Evolutionary conservation across 2,329 filamentous ascomycete genomes (phyloP).

Genomic region (Aspergillus ustus): DNA sequence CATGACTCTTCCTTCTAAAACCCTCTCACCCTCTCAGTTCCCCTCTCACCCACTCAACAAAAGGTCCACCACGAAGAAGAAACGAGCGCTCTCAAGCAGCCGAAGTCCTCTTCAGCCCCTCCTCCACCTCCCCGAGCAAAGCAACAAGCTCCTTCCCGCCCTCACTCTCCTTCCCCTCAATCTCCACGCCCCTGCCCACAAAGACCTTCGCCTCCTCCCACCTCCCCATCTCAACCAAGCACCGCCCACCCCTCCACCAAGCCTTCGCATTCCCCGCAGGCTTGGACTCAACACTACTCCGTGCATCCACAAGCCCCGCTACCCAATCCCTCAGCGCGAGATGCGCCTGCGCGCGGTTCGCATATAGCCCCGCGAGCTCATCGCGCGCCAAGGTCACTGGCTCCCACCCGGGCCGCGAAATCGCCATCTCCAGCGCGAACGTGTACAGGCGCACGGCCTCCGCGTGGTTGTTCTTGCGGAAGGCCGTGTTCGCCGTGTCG

Average conservation of each 20-base stretch:
- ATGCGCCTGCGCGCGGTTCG: conserved; percentile 87
- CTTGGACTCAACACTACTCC: conserved; percentile 86
- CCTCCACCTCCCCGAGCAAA: conserved; percentile 65
- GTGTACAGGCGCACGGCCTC: conserved; percentile 83
- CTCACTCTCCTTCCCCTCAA: conserved; percentile 67
- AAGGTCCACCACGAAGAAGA: background rate
- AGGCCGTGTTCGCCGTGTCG: conserved; percentile 81
- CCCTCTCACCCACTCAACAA: background rate
- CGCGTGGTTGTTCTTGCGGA: conserved; percentile 73
- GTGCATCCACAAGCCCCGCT: conserved; percentile 84
- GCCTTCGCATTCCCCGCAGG: conserved; percentile 87
- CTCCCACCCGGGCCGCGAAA: conserved; percentile 84
- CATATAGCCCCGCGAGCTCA: conserved; percentile 78
- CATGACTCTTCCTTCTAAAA: background rate
- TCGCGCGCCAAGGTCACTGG: conserved; percentile 81
- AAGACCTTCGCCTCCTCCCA: conserved; percentile 81
- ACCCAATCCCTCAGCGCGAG: conserved; percentile 83
- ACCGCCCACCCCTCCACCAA: conserved; percentile 88
- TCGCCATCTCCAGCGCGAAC: conserved; percentile 88
- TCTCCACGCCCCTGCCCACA: conserved; percentile 77
- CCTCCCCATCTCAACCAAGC: conserved; percentile 87
- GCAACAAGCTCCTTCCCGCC: conserved; percentile 59
- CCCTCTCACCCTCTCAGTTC: background rate
- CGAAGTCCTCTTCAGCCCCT: conserved; percentile 59
- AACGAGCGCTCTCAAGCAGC: background rate